Base-by-base conservation (phyloP, 2,329 filamentous ascomycete species). In the Beauveria australis region DNA sequence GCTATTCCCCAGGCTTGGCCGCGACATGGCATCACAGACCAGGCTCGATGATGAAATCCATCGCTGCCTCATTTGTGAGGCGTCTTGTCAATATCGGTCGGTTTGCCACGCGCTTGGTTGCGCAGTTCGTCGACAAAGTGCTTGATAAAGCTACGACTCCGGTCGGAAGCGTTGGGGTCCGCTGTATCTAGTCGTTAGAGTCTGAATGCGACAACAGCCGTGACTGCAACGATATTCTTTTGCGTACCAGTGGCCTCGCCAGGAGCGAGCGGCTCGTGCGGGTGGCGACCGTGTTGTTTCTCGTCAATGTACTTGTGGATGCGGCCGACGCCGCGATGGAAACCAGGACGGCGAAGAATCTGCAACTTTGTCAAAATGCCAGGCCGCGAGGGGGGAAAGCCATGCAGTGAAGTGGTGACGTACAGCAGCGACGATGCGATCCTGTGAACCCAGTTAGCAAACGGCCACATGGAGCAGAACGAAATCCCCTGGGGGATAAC, bases 221-320 rank as follows among this genome's bases (percentile, higher is more conserved):
- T 33, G 6, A 46, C n/a, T 26, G 6, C 14, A 16, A 6, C 5
- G 3, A 26, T 7, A 28, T 41, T 4, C 10, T 33, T 28, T 16
- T n/a, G 19, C 69, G 5, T 70, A 79, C 78, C 75, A 37, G 80
- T 81, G 2, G 81, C 81, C 66, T 84, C 78, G 49, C 81, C 81
- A 1, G 74, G 79, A 0, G 75, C 74, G 10, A 83, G 63, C 7
- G 81, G 81, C 55, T 82, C 78, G 63, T 76, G 72, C 0, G 81
- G 80, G 58, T 80, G 73, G 26, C 78, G 75, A 10, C 81, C 81
- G 63, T 83, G 64, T 49, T 75, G 74, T 19, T 71, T 68, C 63
- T 83, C 79, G 65, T 84, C 70, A 43, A 84, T 75, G 3, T 69
- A 72, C 16, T 75, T 75, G 62, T 84, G 81, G 40, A 84, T 79